Evolutionary conservation across 371 early-diverging fungal species (phyloP), one percentile per base, ranked within the genome.

Genomic region (Mucor lusitanicus): DNA sequence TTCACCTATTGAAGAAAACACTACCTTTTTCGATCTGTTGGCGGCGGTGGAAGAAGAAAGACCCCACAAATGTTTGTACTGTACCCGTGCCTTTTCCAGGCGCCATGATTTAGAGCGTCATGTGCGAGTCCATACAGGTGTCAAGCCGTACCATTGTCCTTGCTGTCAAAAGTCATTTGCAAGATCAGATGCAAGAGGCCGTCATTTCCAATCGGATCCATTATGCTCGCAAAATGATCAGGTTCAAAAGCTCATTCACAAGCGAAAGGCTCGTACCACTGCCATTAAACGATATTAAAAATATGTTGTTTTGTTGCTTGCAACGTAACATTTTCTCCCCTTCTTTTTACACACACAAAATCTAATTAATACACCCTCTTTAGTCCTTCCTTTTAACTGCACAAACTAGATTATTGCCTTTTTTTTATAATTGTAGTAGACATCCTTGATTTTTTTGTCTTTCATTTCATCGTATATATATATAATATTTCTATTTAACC

Each of bases 131-230:
- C 88, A 88, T 50, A 86, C 88, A 6, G 87, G 87, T 8, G 72
- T 77, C 5, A 86, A 82, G 17, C 87, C 88, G 1, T 87, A 83
- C 65, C 32, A 63, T 13, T 88, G 88, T 56, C 64, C 75, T 46
- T 74, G 73, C 19, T 87, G 88, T 65, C 79, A 78, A 58, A 82
- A 84, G 55, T 62, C 74, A 0, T 88, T 88, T 73, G 81, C 87
- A 12, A 73, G 88, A 53, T 83, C 87, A 11, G 88, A 88, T 71
- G 88, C 86, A 1, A 72, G 88, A 19, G 70, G 80, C 21, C 71
- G 87, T 8, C 87, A 87, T 65, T 80, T 85, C 37, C 74, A 75
- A 32, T 63, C 64, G 11, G 53, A 63, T 53, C 69, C 64, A 30
- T n/a, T 13, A 3, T 69, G 69, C n/a, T 48, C 39, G 6, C 39